Conservation (phyloP, 805 yeast genomes). For the Dipodascus geniculatus region DNA sequence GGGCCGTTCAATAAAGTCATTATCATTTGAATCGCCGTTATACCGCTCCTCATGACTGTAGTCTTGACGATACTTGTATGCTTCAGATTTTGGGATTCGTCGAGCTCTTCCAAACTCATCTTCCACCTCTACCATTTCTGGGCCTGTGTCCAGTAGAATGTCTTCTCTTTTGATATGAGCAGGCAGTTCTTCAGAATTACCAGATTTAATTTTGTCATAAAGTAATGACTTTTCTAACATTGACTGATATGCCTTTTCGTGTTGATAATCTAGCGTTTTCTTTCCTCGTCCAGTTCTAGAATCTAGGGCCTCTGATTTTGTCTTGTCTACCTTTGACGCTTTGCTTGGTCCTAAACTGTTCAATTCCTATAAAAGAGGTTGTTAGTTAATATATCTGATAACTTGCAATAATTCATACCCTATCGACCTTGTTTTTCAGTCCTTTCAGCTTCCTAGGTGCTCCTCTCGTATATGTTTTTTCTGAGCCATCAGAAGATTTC, state of each 20-base stretch:
- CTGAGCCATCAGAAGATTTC: neutral
- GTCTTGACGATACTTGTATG: constrained; percentile 2
- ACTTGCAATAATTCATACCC: neutral
- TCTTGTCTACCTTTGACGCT: neutral
- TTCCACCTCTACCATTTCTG: constrained; percentile 12
- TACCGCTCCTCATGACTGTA: constrained; percentile 7
- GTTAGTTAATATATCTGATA: neutral
- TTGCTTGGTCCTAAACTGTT: neutral
- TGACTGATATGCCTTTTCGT: neutral
- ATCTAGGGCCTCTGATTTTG: neutral
- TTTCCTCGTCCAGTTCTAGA: neutral
- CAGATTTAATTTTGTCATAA: constrained; percentile 9
- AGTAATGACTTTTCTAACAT: constrained; percentile 8
- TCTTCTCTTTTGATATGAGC: constrained; percentile 1
- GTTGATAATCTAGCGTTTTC: neutral
- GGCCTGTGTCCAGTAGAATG: constrained; percentile 3
- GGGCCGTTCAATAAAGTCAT: constrained; percentile 1
- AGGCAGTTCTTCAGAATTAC: constrained; percentile 1
- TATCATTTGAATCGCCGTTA: constrained; percentile 15
- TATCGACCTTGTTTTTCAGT: neutral
- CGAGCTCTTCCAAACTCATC: constrained; percentile 19
- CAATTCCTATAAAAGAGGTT: neutral
- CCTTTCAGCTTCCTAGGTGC: neutral
- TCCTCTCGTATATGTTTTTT: neutral
- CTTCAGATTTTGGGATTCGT: constrained; percentile 8